Evolutionary conservation across 768 basidiomycete species (phyloP).

Genomic region (Boletus insuetus): DNA sequence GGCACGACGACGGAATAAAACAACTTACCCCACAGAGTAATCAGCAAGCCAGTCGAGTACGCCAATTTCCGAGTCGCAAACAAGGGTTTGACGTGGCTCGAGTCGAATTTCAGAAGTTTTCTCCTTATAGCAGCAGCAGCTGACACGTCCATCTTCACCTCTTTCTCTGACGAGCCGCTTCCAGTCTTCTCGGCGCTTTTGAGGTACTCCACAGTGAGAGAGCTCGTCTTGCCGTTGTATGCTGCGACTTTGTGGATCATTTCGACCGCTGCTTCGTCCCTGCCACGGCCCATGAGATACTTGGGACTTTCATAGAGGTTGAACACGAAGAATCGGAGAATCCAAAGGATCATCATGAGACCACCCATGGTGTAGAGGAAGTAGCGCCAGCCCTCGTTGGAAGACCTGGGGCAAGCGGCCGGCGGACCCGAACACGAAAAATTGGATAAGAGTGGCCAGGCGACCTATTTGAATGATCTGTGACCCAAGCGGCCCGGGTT

Average conservation of each 20-base stretch:
- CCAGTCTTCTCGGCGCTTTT: constrained; percentile 15
- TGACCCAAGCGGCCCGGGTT: not conserved
- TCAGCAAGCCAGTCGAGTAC: constrained; percentile 48
- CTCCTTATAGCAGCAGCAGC: constrained; percentile 38
- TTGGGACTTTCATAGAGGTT: constrained; percentile 67
- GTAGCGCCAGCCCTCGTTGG: constrained; percentile 75
- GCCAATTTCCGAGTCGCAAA: constrained; percentile 52
- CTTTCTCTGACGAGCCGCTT: constrained; percentile 6
- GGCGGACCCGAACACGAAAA: constrained; percentile 52
- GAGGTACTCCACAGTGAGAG: constrained; percentile 52
- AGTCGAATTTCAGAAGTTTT: constrained; percentile 39
- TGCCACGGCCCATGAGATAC: constrained; percentile 67
- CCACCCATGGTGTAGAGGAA: constrained; percentile 74
- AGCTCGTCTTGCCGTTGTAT: constrained; percentile 52
- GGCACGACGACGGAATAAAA: not conserved
- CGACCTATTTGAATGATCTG: constrained; percentile 41
- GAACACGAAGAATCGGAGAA: constrained; percentile 65
- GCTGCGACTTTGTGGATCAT: constrained; percentile 60
- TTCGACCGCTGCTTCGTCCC: constrained; percentile 58
- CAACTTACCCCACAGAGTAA: constrained; percentile 48
- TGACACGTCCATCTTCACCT: constrained; percentile 32
- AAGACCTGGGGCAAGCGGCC: constrained; percentile 50
- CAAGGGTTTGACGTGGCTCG: constrained; percentile 43
- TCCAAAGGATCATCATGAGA: constrained; percentile 60
- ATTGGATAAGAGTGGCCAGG: constrained; percentile 72